Conservation (phyloP, 2,329 filamentous ascomycete genomes). For the Bimuria novae-zelandiae region DNA sequence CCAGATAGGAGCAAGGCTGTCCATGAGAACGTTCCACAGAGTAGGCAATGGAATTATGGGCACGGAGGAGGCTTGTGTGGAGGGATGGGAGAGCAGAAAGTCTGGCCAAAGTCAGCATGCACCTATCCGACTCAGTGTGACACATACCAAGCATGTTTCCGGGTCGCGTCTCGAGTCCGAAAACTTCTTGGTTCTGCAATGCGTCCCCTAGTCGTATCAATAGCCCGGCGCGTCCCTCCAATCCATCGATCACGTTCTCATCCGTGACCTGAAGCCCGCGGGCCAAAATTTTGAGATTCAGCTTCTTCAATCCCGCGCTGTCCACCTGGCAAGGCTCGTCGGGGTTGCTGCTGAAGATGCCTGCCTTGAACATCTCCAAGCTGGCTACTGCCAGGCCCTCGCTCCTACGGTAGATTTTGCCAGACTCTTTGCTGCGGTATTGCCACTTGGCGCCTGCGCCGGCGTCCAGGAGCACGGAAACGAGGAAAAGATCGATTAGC, state of each 20-base stretch:
- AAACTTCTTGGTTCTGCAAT: slow-evolving; percentile 79
- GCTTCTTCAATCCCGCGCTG: slow-evolving; percentile 72
- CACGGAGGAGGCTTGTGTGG: slow-evolving; percentile 84
- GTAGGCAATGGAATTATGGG: slow-evolving; percentile 86
- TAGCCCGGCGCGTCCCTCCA: slow-evolving; percentile 82
- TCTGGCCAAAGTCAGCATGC: slow-evolving; percentile 58
- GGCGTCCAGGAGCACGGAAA: slow-evolving; percentile 83
- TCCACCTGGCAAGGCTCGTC: slow-evolving; percentile 89
- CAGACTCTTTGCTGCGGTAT: slow-evolving; percentile 90
- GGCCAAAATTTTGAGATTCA: slow-evolving; percentile 76
- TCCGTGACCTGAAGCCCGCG: slow-evolving; percentile 83
- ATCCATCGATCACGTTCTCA: slow-evolving; percentile 78
- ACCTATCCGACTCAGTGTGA: slow-evolving; percentile 12
- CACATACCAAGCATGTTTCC: slow-evolving; percentile 86
- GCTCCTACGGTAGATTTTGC: slow-evolving; percentile 78
- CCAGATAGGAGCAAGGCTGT: slow-evolving; percentile 86
- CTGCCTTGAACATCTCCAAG: slow-evolving; percentile 91
- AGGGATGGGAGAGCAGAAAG: slow-evolving; percentile 88
- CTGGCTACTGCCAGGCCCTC: slow-evolving; percentile 82
- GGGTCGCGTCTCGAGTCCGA: slow-evolving; percentile 80
- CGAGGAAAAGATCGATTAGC: slow-evolving; percentile 75
- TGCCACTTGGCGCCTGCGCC: slow-evolving; percentile 90
- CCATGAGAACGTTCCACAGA: slow-evolving; percentile 88
- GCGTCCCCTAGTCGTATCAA: slow-evolving; percentile 76
- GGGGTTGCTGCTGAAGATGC: slow-evolving; percentile 82